A percentile compares a stretch with the other conserved stretches of the same genome.
phyloP scores from a whole-genome alignment of 768 basidiomycete genomes.

The Strobilomyces dryophilus region DNA sequence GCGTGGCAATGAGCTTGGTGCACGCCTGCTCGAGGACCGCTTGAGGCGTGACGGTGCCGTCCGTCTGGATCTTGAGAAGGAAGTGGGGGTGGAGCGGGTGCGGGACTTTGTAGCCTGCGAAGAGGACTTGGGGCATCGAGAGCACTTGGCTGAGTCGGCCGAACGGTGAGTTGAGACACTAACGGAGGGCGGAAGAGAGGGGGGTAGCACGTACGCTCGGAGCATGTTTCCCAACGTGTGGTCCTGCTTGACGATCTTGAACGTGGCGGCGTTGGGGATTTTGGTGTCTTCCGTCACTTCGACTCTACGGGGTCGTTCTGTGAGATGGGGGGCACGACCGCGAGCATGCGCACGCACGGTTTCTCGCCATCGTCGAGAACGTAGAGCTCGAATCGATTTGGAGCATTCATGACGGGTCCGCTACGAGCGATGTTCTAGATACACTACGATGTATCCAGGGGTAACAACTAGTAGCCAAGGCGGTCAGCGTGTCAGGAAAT shows the following conservation, averaged over 20 bases:
- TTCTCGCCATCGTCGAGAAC: slow-evolving; percentile 93
- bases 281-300: slow-evolving; percentile 94
- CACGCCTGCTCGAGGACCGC: slow-evolving; percentile 81
- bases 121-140: slow-evolving; percentile 80
- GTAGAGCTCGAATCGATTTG: slow-evolving; percentile 87
- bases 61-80: slow-evolving; percentile 93
- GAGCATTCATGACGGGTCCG: slow-evolving; percentile 72
- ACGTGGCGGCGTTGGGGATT: slow-evolving; percentile 94
- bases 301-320: slow-evolving; percentile 49
- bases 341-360: slow-evolving; percentile 57
- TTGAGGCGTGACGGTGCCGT: slow-evolving; percentile 80
- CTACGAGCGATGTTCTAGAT: background rate
- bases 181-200: slow-evolving; percentile 4
- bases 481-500: background rate
- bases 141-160: slow-evolving; percentile 73
- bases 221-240: slow-evolving; percentile 97
- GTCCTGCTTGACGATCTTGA: slow-evolving; percentile 94
- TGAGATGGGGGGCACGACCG: background rate
- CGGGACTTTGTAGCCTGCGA: slow-evolving; percentile 97
- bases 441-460: background rate
- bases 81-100: slow-evolving; percentile 95
- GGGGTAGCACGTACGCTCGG: slow-evolving; percentile 66
- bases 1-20: slow-evolving; percentile 69
- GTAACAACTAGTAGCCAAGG: background rate
- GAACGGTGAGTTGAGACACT: background rate